Conservation (phyloP, 495 filamentous ascomycete species). For the Saxophila tyrrhenica region DNA sequence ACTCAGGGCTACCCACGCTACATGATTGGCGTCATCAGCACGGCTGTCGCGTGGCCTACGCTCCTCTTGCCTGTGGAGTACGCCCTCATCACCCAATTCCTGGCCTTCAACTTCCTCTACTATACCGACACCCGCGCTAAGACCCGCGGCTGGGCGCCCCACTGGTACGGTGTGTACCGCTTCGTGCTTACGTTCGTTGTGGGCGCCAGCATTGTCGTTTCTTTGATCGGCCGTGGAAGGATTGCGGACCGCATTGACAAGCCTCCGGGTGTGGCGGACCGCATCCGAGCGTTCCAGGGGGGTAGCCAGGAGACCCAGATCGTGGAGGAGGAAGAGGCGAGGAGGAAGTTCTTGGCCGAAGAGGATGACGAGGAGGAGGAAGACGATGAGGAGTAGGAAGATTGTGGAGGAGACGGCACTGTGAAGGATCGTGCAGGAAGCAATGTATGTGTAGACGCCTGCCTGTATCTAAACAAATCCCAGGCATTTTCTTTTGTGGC, state of each 20-base stretch:
- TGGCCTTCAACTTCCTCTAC: slow-evolving; percentile 80
- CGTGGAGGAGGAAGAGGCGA: slow-evolving; percentile 51
- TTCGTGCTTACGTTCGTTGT: slow-evolving; percentile 94
- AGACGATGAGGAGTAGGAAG: slow-evolving; percentile 2
- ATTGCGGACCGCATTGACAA: slow-evolving; percentile 49
- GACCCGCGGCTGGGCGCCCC: slow-evolving; percentile 67
- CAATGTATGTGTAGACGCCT: background rate
- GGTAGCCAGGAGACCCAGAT: slow-evolving; percentile 43
- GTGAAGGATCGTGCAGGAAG: background rate
- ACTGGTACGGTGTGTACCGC: slow-evolving; percentile 88
- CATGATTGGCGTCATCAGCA: slow-evolving; percentile 67
- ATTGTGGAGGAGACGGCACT: background rate
- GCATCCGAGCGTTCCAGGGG: slow-evolving; percentile 52
- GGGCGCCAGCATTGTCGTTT: slow-evolving; percentile 74
- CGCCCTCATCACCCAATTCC: slow-evolving; percentile 82
- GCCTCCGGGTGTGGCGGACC: slow-evolving; percentile 42
- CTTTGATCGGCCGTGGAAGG: slow-evolving; percentile 74
- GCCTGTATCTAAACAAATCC: background rate
- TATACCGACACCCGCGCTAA: slow-evolving; percentile 73
- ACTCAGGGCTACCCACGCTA: slow-evolving; percentile 65
- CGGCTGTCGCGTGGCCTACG: slow-evolving; percentile 88
- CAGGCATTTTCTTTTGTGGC: background rate
- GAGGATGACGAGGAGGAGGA: slow-evolving; percentile 31
- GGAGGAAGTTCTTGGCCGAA: slow-evolving; percentile 30
- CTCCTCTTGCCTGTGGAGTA: slow-evolving; percentile 76